Evolutionary conservation across 306 rosid species (phyloP), one percentile per base, ranked within the genome.

Genomic region (Phaseolus lunatus): DNA sequence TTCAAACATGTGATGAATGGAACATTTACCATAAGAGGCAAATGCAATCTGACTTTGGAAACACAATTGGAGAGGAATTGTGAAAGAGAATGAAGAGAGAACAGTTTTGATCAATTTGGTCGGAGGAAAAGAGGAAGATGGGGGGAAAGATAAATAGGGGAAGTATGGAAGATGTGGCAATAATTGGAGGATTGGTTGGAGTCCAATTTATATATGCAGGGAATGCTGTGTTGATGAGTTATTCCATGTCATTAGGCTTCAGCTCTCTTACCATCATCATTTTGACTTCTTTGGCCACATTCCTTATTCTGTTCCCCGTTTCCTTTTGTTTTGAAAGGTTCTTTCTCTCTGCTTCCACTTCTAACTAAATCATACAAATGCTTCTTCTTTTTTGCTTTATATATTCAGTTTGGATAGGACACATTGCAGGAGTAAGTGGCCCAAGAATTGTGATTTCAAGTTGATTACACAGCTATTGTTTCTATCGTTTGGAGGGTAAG

Each of bases 401-500:
- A n/a, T n/a, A n/a, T n/a, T n/a, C 5, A 44, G 15, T 49, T 16
- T 11, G 58, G n/a, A 23, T 73, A 15, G 6, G 0, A 15, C 37
- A 35, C 50, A 18, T 69, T 79, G 84, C 88, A 92, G 98, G 92
- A 81, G 41, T 22, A 81, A 39, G 35, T 95, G 98, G 98, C 97
- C 96, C 14, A 71, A 47, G 56, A 76, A 80, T 66, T 53, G 75
- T 48, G 81, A 77, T 74, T 67, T 73, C 41, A 92, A 85, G 86
- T 81, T 92, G 70, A 29, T 70, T 24, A 35, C 76, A 70, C 95
- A 88, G 84, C 68, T 92, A 58, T 22, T 80, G 22, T 37, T 88
- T 27, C 87, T 92, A 79, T 83, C 97, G 37, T 86, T 90, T 43
- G 97, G 93, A 85, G 97, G 98, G 98, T 95, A 85, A 72, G 80